phyloP scores from a whole-genome alignment of 2,329 filamentous ascomycete species.

The Aspergillus sp. region DNA sequence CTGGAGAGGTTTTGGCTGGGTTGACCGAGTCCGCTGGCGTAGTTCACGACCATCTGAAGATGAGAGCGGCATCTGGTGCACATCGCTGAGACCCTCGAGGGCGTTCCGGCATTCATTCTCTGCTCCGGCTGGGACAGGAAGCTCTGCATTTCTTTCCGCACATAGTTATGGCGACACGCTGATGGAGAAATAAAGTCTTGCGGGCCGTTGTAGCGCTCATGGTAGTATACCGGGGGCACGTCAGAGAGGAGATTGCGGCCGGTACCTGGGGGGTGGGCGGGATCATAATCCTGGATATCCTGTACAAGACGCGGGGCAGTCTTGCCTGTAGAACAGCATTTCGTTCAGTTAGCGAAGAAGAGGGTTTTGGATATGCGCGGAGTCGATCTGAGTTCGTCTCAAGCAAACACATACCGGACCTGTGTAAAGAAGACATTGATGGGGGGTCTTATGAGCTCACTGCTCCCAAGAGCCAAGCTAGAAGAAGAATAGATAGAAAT shows the following conservation, averaged over 20 bases:
- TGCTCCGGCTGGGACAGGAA: slow-evolving; percentile 36
- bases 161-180: slow-evolving; percentile 54
- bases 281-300: slow-evolving; percentile 40
- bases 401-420: slow-evolving; percentile 22
- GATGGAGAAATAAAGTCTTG: slow-evolving; percentile 28
- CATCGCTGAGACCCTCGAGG: slow-evolving; percentile 52
- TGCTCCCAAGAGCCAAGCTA: slow-evolving; percentile 5
- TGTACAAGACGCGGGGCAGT: slow-evolving; percentile 42
- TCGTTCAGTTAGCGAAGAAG: neutral
- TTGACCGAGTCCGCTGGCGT: slow-evolving; percentile 33
- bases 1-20: slow-evolving; percentile 43
- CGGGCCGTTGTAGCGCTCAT: slow-evolving; percentile 26
- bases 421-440: slow-evolving; percentile 24
- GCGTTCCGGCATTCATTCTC: slow-evolving; percentile 34
- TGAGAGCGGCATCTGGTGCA: slow-evolving; percentile 57
- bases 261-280: slow-evolving; percentile 33
- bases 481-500: neutral
- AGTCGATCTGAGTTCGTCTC: neutral
- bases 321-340: slow-evolving; percentile 37
- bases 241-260: slow-evolving; percentile 52
- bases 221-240: slow-evolving; percentile 45
- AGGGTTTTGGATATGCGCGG: too few relatives aligned
- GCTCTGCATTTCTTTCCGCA: slow-evolving; percentile 50
- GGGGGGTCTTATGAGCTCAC: slow-evolving; percentile 12
- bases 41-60: slow-evolving; percentile 50